A percentile compares a stretch with the other conserved stretches of the same genome.
phyloP scores from a whole-genome alignment of 2,329 filamentous ascomycete species.

The Aureobasidium sp. region DNA sequence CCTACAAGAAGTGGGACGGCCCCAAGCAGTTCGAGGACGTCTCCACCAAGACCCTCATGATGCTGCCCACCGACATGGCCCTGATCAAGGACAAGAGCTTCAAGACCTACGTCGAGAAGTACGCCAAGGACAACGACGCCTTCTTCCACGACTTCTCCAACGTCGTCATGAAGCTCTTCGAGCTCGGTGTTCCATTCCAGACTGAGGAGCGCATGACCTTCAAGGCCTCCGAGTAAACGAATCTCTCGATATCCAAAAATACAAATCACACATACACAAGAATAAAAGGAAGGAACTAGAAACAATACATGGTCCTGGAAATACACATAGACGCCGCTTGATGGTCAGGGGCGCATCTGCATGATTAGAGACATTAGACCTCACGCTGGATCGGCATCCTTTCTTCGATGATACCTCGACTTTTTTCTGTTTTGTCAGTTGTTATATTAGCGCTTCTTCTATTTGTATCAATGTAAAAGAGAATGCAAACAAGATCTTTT shows the following conservation, averaged over 20 bases:
- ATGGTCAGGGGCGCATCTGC: not conserved
- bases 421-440: not conserved
- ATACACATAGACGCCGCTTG: not conserved
- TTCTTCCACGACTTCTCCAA: constrained; percentile 93
- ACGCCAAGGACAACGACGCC: constrained; percentile 79
- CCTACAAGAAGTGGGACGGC: constrained; percentile 81
- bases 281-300: constrained; percentile 1
- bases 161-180: constrained; percentile 75
- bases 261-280: not conserved
- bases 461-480: not conserved
- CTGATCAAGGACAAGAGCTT: constrained; percentile 85
- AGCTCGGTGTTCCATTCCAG: constrained; percentile 86
- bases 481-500: not conserved
- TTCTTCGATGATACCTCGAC: constrained; percentile 5
- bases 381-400: not conserved
- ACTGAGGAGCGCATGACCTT: constrained; percentile 41
- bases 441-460: not conserved
- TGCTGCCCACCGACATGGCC: constrained; percentile 88
- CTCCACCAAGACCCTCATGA: constrained; percentile 84
- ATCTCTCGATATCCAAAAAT: not conserved
- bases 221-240: constrained; percentile 35
- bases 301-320: not conserved
- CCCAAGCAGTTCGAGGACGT: constrained; percentile 88
- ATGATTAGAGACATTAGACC: not conserved
- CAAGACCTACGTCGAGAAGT: constrained; percentile 71